Base-by-base conservation (phyloP, 148 eudicot genomes). In the Rhododendron molle region DNA sequence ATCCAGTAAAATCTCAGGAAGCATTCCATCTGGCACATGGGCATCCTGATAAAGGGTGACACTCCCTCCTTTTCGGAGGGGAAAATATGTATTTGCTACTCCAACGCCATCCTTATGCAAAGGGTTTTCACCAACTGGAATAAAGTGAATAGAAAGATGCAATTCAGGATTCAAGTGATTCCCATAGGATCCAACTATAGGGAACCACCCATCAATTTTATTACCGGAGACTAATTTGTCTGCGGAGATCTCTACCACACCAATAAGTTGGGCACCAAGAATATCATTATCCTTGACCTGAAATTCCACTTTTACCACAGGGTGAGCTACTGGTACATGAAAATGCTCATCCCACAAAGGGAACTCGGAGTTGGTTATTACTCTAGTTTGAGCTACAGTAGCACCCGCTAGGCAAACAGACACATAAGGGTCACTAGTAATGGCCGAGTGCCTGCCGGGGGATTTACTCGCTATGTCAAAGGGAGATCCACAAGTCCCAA, bases 31-130 rank as follows among this genome's bases (percentile, higher is more conserved):
- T 0, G 85, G 86, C 46, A 86, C 87, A 44, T 88, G 90, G 40
- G 90, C 90, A 54, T 88, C 90, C 69, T 88, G 90, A 77, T 88
- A 88, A 65, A 88, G 85, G 26, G 90, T 88, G 71, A 88, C 82
- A 47, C 13, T 84, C 20, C 90, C 85, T 30, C 90, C 90, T 76
- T 84, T 84, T 15, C 80, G 82, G 15, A 88, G 79, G 1, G 88
- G 90, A 81, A 88, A 88, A 84, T 88, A 88, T 30, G 87, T 82
- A 78, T 76, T 81, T 47, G 83, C 58, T 32, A 88, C 89, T 26
- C 87, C 89, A 76, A 54, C 49, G 18, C 86, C 84, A 28, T 56
- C 26, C 81, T 46, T 81, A 38, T 78, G 56, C 34, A 69, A 52
- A 52, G 83, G 62, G 49, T 65, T 85, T 2, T 81, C 85, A 18